These are phyloP conservation scores for Boeremia lycopersici DNA, from an alignment of 2,329 filamentous ascomycete species.

Conservation along the genomic window DNA sequence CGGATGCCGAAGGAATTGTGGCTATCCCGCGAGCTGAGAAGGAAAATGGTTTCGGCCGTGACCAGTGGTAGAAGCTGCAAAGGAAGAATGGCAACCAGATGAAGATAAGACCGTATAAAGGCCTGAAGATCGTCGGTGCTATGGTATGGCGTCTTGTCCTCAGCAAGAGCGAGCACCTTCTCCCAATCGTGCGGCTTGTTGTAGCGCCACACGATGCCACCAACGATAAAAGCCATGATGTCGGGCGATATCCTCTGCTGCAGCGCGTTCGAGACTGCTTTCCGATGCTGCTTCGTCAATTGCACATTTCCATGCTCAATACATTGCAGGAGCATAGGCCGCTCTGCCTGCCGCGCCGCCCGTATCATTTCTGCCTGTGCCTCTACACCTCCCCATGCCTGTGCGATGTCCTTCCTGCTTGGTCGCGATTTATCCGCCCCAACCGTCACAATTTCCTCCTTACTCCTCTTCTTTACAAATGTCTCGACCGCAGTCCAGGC, in stretches of 20 bases:
- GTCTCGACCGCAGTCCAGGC: conserved; percentile 45
- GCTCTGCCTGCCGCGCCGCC: conserved; percentile 25
- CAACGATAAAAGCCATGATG: conserved; percentile 51
- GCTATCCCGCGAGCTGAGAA: conserved; percentile 48
- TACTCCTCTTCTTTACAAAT: conserved; percentile 38
- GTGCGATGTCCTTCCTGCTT: conserved; percentile 31
- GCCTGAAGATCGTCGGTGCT: conserved; percentile 47
- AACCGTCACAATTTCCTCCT: conserved; percentile 44
- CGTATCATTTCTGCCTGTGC: conserved; percentile 37
- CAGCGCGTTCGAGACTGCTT: conserved; percentile 39
- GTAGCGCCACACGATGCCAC: conserved; percentile 46
- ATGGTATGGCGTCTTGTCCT: conserved; percentile 51
- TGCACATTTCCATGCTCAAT: conserved; percentile 2
- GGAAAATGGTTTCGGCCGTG: conserved; percentile 43
- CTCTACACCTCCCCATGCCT: conserved; percentile 34
- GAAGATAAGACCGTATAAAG: conserved; percentile 50
- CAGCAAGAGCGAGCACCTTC: conserved; percentile 46
- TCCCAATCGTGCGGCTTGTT: conserved; percentile 39
- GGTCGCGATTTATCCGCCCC: conserved; percentile 38
- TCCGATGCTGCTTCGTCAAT: conserved; percentile 42
- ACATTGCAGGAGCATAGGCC: neutral
- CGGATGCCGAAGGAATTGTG: conserved; percentile 58
- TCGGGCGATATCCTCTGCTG: conserved; percentile 43
- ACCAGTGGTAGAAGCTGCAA: conserved; percentile 39
- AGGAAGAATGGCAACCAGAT: conserved; percentile 51